phyloP scores from a whole-genome alignment of 768 basidiomycete genomes.

The Cystoderma amianthinum region DNA sequence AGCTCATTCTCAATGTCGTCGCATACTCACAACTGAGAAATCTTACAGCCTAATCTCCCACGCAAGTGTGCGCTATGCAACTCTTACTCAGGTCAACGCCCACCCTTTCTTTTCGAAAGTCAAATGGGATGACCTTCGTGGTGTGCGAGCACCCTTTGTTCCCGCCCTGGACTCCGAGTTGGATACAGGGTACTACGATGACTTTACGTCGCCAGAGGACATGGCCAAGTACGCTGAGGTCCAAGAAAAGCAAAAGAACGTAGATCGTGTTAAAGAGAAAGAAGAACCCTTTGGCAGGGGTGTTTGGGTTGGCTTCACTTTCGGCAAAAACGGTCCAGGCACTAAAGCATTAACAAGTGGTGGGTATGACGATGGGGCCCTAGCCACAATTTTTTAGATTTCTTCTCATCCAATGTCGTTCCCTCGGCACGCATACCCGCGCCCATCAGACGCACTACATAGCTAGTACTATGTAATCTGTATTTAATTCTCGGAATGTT shows the following conservation, averaged over 20 bases:
- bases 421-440: too few species aligned
- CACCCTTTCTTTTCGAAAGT: constrained; percentile 81
- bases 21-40: neutral
- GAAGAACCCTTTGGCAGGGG: constrained; percentile 67
- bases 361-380: constrained; percentile 40
- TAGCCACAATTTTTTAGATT: constrained; percentile 53
- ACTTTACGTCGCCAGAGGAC: constrained; percentile 82
- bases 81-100: constrained; percentile 60
- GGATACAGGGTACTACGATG: constrained; percentile 94
- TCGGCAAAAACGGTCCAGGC: constrained; percentile 80
- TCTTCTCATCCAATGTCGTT: too few species aligned
- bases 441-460: too few species aligned
- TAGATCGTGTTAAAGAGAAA: constrained; percentile 87
- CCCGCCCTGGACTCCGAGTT: constrained; percentile 91
- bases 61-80: constrained; percentile 71
- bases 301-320: constrained; percentile 90
- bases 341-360: constrained; percentile 30
- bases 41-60: constrained; percentile 75
- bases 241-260: constrained; percentile 92
- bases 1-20: constrained; percentile 9
- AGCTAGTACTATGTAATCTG: too few species aligned
- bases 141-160: constrained; percentile 80
- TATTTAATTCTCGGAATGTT: too few species aligned
- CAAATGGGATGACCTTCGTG: constrained; percentile 76
- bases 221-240: constrained; percentile 99